phyloP scores from a whole-genome alignment of 768 basidiomycete genomes.

The Lentinula lateritia region DNA sequence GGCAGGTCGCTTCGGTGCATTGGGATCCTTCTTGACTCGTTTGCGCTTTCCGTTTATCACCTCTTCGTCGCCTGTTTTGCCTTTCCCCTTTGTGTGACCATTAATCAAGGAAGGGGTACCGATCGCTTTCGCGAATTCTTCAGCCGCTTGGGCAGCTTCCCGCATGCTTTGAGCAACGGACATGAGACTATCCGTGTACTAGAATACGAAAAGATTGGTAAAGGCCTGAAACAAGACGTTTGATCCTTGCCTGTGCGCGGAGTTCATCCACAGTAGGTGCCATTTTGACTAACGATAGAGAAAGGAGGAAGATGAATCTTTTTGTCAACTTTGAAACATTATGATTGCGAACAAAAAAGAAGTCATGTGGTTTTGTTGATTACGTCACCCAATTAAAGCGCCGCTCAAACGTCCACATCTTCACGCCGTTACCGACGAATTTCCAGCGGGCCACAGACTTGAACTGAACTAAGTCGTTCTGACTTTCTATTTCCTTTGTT shows the following conservation, averaged over 20 bases:
- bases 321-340: neutral
- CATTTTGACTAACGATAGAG: conserved; percentile 19
- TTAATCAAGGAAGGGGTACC: conserved; percentile 15
- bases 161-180: conserved; percentile 61
- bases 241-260: conserved; percentile 26
- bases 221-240: neutral
- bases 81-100: conserved; percentile 37
- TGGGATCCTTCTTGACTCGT: conserved; percentile 50
- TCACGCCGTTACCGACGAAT: neutral
- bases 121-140: conserved; percentile 50
- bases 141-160: conserved; percentile 54
- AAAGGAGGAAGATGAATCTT: conserved; percentile 5
- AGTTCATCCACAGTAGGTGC: conserved; percentile 23
- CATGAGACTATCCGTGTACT: conserved; percentile 54
- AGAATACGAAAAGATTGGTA: conserved; percentile 7
- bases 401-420: neutral
- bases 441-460: neutral
- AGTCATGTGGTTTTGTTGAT: neutral
- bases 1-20: conserved; percentile 69
- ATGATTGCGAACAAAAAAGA: neutral
- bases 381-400: neutral
- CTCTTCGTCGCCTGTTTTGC: conserved; percentile 40
- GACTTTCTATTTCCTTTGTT: neutral
- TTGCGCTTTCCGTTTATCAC: conserved; percentile 10
- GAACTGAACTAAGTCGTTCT: neutral